Evolutionary conservation across 306 rosid genomes (phyloP), one percentile per base, ranked within the genome.

Genomic region (Prunus dulcis): DNA sequence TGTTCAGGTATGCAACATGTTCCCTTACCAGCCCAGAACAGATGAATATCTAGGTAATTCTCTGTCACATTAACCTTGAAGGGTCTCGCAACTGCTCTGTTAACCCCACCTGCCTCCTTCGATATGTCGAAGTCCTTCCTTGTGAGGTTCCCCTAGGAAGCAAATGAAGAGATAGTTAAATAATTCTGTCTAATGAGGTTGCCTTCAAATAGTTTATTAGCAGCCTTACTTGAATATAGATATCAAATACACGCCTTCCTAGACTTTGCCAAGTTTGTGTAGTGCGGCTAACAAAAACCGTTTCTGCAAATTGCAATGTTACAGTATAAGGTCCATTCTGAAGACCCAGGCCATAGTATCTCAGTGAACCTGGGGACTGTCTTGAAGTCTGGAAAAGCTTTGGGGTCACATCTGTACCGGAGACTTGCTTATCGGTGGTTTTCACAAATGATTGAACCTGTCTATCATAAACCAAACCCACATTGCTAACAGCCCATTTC

Each of bases 211-310:
- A n/a, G n/a, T 62, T n/a, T 0, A 6, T 17, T 6, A 23, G 28
- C 38, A 60, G 12, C 2, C 34, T 46, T 51, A 89, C 93, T 89
- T 89, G 89, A 60, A 85, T 80, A 67, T 86, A 89, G 79, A 89
- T 79, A 58, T 86, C 84, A 72, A 89, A 89, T n/a, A 86, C 72
- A 57, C 91, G 89, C 47, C 88, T 82, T 46, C 91, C 93, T 10
- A 81, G 77, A 73, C 89, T 85, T 10, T 41, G 0, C 80, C 77
- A 83, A 5, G 73, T 74, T 17, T 66, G 4, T 20, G 79, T 49
- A 76, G 8, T 9, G 30, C 45, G 22, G 32, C 78, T 69, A 0
- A 6, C 66, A 77, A 77, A 85, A 82, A 77, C 82, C 52, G 64
- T 81, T 70, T 89, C 91, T 50, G 86, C 89, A 83, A 89, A 89